Percentiles rank a stretch among this genome's conserved stretches.
These are phyloP conservation scores for Starmerella potacharoeniae DNA, from an alignment of 805 yeast genomes.

Conservation along the genomic window DNA sequence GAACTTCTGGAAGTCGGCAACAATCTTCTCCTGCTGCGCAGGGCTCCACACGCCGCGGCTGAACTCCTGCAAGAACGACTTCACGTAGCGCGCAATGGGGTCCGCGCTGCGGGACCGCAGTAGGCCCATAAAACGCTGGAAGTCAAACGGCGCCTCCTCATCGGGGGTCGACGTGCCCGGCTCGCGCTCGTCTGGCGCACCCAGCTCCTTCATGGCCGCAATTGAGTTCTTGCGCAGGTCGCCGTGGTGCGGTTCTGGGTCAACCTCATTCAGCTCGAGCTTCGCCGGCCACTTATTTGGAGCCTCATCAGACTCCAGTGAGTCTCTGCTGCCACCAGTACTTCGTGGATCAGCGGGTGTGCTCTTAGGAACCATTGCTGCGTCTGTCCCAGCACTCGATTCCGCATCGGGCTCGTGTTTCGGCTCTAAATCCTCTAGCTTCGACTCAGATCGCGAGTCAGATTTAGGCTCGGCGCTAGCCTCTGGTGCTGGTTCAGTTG, in stretches of 20 bases:
- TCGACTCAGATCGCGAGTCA: no score
- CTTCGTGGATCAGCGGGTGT: no score
- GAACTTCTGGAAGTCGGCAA: slow-evolving; percentile 65
- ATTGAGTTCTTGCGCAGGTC: slow-evolving; percentile 15
- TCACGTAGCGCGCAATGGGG: slow-evolving; percentile 75
- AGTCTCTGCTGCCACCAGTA: not conserved
- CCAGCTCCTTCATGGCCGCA: slow-evolving; percentile 14
- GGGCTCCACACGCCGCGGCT: slow-evolving; percentile 57
- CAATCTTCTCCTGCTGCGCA: slow-evolving; percentile 65
- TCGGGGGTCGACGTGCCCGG: slow-evolving; percentile 25
- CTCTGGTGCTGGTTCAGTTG: no score
- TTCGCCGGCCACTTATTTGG: slow-evolving; percentile 1
- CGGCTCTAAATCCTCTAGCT: no score
- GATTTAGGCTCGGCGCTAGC: no score
- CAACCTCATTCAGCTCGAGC: not conserved
- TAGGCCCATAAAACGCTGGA: slow-evolving; percentile 64
- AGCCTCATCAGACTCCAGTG: not conserved
- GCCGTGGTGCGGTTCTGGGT: not conserved
- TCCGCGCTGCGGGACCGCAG: slow-evolving; percentile 69
- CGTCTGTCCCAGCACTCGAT: no score
- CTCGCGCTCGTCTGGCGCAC: slow-evolving; percentile 5
- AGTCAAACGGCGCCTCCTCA: slow-evolving; percentile 49
- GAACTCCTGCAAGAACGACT: slow-evolving; percentile 73
- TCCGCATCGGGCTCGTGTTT: no score
- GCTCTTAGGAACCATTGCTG: no score